Percentiles rank a stretch among this genome's conserved stretches.
Evolutionary conservation across 2,329 filamentous ascomycete genomes (phyloP).

Genomic region (Phialocephala sp.): DNA sequence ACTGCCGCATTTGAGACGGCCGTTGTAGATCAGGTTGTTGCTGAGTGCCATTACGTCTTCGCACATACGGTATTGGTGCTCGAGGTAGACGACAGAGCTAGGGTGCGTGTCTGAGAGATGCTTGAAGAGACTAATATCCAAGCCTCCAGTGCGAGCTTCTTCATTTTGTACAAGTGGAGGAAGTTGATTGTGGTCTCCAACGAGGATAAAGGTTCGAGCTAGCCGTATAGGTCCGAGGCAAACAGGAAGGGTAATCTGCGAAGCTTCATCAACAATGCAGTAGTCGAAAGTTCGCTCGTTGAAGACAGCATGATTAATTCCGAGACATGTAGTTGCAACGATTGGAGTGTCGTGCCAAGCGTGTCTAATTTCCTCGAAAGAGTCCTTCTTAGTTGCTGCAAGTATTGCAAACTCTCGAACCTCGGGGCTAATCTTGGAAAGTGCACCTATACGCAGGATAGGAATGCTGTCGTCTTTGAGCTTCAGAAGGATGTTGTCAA

Average conservation of each 20-base stretch:
- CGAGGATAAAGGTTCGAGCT: conserved; percentile 90
- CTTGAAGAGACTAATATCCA: conserved; percentile 95
- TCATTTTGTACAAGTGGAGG: conserved; percentile 94
- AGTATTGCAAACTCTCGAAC: conserved; percentile 86
- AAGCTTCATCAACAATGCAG: conserved; percentile 97
- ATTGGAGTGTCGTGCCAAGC: conserved; percentile 87
- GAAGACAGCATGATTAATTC: conserved; percentile 89
- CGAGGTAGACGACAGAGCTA: conserved; percentile 84
- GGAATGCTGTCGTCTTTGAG: conserved; percentile 78
- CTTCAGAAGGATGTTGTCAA: conserved; percentile 97
- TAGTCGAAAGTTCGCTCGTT: conserved; percentile 92
- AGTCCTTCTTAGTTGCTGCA: conserved; percentile 73
- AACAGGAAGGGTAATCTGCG: conserved; percentile 94
- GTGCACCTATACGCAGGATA: conserved; percentile 83
- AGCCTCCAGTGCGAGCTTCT: conserved; percentile 80
- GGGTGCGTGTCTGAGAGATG: conserved; percentile 89
- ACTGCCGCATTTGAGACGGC: conserved; percentile 87
- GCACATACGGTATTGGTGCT: conserved; percentile 98
- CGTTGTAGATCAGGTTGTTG: conserved; percentile 92
- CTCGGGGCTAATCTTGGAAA: conserved; percentile 85
- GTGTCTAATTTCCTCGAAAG: conserved; percentile 81
- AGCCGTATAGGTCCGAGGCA: conserved; percentile 93
- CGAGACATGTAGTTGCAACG: conserved; percentile 93
- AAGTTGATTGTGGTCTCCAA: conserved; percentile 95
- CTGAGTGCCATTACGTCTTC: conserved; percentile 95